phyloP scores from a whole-genome alignment of 1,139 yeast genomes.

The Hanseniaspora gamundiae region DNA sequence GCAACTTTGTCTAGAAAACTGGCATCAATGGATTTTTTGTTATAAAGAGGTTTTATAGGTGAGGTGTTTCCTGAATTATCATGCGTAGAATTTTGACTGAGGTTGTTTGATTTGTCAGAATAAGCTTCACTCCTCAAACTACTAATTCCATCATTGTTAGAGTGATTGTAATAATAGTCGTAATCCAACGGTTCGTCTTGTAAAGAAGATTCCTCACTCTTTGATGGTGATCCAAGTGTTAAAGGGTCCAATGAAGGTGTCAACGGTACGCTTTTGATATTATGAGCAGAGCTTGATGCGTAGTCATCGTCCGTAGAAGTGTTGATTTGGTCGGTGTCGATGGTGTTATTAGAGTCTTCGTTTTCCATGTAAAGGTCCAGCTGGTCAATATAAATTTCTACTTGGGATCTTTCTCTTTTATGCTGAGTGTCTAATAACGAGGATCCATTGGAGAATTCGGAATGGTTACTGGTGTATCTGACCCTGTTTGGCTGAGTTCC shows the following conservation, averaged over 20 bases:
- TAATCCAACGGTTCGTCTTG: background rate
- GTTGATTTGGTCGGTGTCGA: background rate
- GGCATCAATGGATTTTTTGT: too few relatives aligned
- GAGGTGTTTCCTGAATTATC: background rate
- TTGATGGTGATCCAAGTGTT: background rate
- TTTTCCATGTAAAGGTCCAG: constrained; percentile 17
- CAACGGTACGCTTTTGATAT: background rate
- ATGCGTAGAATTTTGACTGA: background rate
- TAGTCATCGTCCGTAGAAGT: background rate
- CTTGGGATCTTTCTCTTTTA: constrained; percentile 21
- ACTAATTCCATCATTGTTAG: too few relatives aligned
- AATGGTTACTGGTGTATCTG: background rate
- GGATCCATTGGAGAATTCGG: constrained; percentile 1
- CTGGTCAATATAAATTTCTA: constrained; percentile 24
- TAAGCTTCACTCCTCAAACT: too few relatives aligned
- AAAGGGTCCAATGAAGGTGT: background rate
- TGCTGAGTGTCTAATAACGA: constrained; percentile 9
- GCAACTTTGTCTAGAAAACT: too few relatives aligned
- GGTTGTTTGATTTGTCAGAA: background rate
- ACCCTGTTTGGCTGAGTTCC: background rate
- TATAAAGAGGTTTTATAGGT: background rate
- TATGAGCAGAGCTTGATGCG: background rate
- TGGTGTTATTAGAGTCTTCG: background rate
- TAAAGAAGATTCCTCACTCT: background rate
- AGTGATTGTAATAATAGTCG: background rate